These are phyloP conservation scores for Zygosaccharomyces siamensis DNA, from an alignment of 805 yeast genomes.

Conservation along the genomic window DNA sequence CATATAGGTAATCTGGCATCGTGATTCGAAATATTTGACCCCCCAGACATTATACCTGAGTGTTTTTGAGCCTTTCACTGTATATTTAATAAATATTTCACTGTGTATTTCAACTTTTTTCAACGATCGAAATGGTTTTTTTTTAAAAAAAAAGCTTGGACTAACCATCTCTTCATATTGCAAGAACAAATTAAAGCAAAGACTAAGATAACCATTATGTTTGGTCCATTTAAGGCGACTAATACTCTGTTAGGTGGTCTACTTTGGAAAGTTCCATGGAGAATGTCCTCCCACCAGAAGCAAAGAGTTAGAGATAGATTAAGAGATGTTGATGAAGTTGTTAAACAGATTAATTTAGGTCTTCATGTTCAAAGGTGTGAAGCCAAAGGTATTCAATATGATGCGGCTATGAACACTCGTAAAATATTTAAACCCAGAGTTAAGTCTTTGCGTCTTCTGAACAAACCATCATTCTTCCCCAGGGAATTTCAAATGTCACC, in stretches of 20 bases:
- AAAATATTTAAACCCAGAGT: slow-evolving; percentile 28
- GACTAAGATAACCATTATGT: slow-evolving; percentile 16
- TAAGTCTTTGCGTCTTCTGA: slow-evolving; percentile 24
- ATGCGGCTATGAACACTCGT: slow-evolving; percentile 16
- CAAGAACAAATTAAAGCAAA: background rate
- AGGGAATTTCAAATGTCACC: slow-evolving; percentile 77
- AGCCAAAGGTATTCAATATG: slow-evolving; percentile 19
- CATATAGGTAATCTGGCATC: slow-evolving; percentile 55
- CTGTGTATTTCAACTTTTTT: background rate
- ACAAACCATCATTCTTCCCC: slow-evolving; percentile 51
- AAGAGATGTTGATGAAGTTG: slow-evolving; percentile 72
- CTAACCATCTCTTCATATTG: background rate
- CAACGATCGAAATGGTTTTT: background rate
- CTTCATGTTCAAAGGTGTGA: slow-evolving; percentile 27
- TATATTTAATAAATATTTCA: background rate
- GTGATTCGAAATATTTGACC: slow-evolving; percentile 18
- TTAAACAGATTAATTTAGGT: slow-evolving; percentile 41
- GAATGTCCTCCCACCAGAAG: slow-evolving; percentile 76
- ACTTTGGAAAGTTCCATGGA: slow-evolving; percentile 65
- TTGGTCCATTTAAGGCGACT: slow-evolving; percentile 33
- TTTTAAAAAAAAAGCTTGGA: background rate
- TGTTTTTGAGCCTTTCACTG: background rate
- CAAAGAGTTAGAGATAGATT: slow-evolving; percentile 79
- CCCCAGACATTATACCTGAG: slow-evolving; percentile 8
- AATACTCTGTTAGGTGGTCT: slow-evolving; percentile 30